Conservation (phyloP, 805 yeast genomes). For the Cyberlindnera mississippiensis region DNA sequence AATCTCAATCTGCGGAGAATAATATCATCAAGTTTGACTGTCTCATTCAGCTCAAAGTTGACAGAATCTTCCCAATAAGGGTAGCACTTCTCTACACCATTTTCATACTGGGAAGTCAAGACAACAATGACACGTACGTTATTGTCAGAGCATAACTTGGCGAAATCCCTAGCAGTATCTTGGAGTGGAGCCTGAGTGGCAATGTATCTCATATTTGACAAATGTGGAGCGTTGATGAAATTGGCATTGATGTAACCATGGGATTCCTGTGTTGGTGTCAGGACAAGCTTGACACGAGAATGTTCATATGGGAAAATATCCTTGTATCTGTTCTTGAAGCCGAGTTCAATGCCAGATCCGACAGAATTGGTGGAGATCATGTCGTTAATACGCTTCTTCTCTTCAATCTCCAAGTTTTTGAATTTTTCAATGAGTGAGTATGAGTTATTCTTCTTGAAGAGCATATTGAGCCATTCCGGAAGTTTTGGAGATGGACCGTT, state of each 20-base stretch:
- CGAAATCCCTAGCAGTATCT: slow-evolving; percentile 76
- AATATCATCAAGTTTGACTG: slow-evolving; percentile 23
- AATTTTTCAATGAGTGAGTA: slow-evolving; percentile 46
- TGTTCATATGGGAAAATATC: slow-evolving; percentile 73
- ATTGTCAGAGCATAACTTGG: slow-evolving; percentile 70
- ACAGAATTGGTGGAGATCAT: slow-evolving; percentile 26
- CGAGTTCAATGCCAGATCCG: slow-evolving; percentile 55
- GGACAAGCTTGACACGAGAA: slow-evolving; percentile 35
- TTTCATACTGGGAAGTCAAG: slow-evolving; percentile 71
- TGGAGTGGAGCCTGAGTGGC: slow-evolving; percentile 88
- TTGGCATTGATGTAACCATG: slow-evolving; percentile 51
- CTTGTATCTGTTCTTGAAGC: slow-evolving; percentile 72
- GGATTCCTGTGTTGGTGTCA: slow-evolving; percentile 31
- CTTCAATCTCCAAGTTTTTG: slow-evolving; percentile 62
- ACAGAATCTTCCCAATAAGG: slow-evolving; percentile 76
- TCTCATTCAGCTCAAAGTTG: slow-evolving; percentile 19
- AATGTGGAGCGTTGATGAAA: slow-evolving; percentile 40
- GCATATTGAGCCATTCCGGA: slow-evolving; percentile 45
- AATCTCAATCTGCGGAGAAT: slow-evolving; percentile 40
- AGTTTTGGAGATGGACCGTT: slow-evolving; percentile 6
- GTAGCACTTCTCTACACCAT: slow-evolving; percentile 75
- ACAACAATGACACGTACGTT: slow-evolving; percentile 65
- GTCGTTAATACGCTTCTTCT: slow-evolving; percentile 58
- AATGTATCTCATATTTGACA: slow-evolving; percentile 46
- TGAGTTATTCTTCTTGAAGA: slow-evolving; percentile 25